These are phyloP conservation scores for Calocera viscosa DNA, from an alignment of 768 basidiomycete species.

Conservation along the genomic window DNA sequence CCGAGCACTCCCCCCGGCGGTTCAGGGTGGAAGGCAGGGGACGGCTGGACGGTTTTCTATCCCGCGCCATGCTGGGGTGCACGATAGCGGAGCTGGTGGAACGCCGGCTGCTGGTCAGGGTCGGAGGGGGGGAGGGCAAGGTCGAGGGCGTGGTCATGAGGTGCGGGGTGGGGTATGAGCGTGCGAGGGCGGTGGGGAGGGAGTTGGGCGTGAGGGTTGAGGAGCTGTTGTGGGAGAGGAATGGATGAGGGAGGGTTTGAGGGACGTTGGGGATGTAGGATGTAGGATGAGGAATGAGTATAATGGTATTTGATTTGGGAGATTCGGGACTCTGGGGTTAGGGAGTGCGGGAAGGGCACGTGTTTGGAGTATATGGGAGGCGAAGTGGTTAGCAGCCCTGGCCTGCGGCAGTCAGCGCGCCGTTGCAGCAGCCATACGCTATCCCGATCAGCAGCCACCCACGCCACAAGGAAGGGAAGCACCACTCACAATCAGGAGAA, in stretches of 20 bases:
- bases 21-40: too few relatives aligned
- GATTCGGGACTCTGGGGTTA: too few relatives aligned
- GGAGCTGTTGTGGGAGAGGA: neutral
- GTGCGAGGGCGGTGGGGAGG: neutral
- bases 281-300: neutral
- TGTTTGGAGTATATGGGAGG: too few relatives aligned
- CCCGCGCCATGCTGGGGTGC: neutral
- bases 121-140: neutral
- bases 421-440: slow-evolving; percentile 10
- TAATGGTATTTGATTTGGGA: neutral
- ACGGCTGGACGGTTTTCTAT: too few relatives aligned
- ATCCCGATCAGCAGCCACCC: neutral
- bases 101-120: neutral
- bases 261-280: neutral
- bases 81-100: neutral
- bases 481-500: neutral
- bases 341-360: too few relatives aligned
- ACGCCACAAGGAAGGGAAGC: neutral
- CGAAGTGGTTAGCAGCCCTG: slow-evolving; percentile 8
- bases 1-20: neutral
- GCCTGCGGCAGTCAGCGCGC: slow-evolving; percentile 1
- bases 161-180: neutral
- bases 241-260: neutral
- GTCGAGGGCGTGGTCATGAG: neutral
- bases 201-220: neutral